Conservation (phyloP, 176 grass and related monocot species). For the Ensete ventricosum region DNA sequence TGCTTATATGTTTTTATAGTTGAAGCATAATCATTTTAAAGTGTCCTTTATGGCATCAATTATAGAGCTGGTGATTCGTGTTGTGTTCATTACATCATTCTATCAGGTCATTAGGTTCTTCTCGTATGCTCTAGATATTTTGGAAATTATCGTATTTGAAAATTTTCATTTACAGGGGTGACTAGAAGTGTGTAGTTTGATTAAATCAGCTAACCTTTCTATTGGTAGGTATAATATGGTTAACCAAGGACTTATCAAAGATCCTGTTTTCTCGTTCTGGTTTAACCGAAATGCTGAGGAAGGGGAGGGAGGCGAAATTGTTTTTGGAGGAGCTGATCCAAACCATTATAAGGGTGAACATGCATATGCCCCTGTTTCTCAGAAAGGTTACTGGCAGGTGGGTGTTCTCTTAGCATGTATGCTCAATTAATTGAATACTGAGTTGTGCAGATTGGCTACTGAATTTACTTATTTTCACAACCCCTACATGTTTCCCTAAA, state of each 20-base stretch:
- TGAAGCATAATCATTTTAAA: too few relatives aligned
- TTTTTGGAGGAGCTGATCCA: conserved; percentile 16
- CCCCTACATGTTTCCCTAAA: background rate
- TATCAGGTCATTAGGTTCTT: background rate
- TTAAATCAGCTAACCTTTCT: background rate
- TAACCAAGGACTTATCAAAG: conserved; percentile 11
- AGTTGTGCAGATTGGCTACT: background rate
- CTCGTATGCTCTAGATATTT: background rate
- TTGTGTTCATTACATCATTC: too few relatives aligned
- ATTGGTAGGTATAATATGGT: conserved; percentile 21
- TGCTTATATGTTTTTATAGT: background rate
- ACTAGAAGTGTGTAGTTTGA: background rate
- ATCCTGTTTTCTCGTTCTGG: conserved; percentile 19
- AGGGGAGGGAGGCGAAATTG: conserved; percentile 20
- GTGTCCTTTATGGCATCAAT: too few relatives aligned
- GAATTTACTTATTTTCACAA: background rate
- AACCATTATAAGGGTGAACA: conserved; percentile 19
- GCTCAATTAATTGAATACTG: background rate
- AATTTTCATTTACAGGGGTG: too few relatives aligned
- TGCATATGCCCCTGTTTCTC: conserved; percentile 13
- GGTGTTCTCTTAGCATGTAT: background rate
- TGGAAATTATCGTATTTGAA: background rate
- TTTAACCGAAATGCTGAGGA: conserved; percentile 17
- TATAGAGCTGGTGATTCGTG: too few relatives aligned
- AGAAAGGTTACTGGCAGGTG: conserved; percentile 25